phyloP scores from a whole-genome alignment of 1,284 basidiomycete genomes.

The Papiliotrema flavescens region DNA sequence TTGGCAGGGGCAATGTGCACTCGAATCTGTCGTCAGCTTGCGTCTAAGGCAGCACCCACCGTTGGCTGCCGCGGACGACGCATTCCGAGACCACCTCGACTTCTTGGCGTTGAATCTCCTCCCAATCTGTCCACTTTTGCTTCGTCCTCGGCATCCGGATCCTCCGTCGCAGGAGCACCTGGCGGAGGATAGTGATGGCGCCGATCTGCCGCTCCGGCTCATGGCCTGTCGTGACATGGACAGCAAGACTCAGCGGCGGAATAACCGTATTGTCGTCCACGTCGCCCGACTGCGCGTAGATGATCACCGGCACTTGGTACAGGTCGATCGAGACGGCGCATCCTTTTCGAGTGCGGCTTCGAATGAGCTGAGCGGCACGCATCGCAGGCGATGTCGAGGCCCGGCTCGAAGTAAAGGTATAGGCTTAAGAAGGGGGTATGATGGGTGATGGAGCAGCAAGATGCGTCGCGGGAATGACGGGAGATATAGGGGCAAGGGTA shows the following conservation, averaged over 20 bases:
- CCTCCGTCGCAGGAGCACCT: slow-evolving; percentile 4
- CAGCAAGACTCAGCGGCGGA: not conserved
- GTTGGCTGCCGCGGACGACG: not conserved
- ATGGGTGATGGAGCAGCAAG: too few relatives aligned
- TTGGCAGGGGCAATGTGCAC: slow-evolving; percentile 4
- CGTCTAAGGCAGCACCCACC: not conserved
- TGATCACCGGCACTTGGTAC: slow-evolving; percentile 6
- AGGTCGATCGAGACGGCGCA: slow-evolving; percentile 5
- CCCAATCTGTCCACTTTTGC: slow-evolving; percentile 8
- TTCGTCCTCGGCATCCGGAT: slow-evolving; percentile 5
- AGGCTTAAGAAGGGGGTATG: too few relatives aligned
- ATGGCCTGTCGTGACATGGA: not conserved
- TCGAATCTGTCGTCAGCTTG: slow-evolving; percentile 4
- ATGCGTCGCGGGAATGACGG: too few relatives aligned
- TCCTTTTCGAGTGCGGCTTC: not conserved
- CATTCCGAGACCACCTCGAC: slow-evolving; percentile 1
- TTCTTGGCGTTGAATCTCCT: slow-evolving; percentile 1
- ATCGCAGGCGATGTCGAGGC: too few relatives aligned
- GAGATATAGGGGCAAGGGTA: too few relatives aligned
- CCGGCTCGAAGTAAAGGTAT: too few relatives aligned
- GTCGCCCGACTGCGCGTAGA: slow-evolving; percentile 2
- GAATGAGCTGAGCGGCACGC: not conserved
- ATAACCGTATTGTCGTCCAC: not conserved
- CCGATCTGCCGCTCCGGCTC: slow-evolving; percentile 1
- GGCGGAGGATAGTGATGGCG: slow-evolving; percentile 4